Percentiles rank a stretch among this genome's conserved stretches.
Evolutionary conservation across 208 protist species (phyloP).

Genomic region (Porcisia hertigi): DNA sequence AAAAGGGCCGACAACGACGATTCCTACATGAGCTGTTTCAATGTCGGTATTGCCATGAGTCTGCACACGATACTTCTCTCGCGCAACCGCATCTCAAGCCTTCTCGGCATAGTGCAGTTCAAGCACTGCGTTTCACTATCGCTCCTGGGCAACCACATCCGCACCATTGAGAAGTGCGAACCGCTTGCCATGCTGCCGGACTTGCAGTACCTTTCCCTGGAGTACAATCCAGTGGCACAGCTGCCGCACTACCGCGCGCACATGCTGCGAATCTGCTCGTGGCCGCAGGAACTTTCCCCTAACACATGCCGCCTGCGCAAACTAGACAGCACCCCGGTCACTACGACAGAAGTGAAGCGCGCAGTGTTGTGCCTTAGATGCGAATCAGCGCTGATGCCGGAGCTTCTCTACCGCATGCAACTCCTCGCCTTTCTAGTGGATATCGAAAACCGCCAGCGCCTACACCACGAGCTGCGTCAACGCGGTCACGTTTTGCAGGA

Average conservation of each 20-base stretch:
- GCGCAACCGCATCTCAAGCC: constrained; percentile 60
- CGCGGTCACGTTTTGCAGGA: constrained; percentile 50
- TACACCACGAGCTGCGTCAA: constrained; percentile 63
- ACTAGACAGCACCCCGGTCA: constrained; percentile 58
- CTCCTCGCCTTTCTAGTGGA: constrained; percentile 57
- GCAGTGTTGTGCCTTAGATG: constrained; percentile 55
- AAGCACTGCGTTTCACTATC: constrained; percentile 77
- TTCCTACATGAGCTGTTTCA: constrained; percentile 41
- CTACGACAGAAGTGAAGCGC: constrained; percentile 41
- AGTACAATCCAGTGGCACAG: constrained; percentile 81
- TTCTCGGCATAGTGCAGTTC: constrained; percentile 83
- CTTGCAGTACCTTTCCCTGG: constrained; percentile 78
- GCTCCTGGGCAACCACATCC: constrained; percentile 74
- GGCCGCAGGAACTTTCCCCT: constrained; percentile 53
- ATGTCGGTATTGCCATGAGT: constrained; percentile 65
- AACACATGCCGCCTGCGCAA: constrained; percentile 70
- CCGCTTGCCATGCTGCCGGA: constrained; percentile 68
- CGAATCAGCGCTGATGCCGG: constrained; percentile 61
- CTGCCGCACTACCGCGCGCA: constrained; percentile 85
- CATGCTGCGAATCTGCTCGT: constrained; percentile 76
- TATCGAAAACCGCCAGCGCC: constrained; percentile 42
- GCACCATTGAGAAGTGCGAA: constrained; percentile 77
- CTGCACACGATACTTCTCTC: constrained; percentile 83
- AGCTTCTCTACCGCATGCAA: constrained; percentile 62
- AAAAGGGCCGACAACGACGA: constrained; percentile 6